phyloP scores from a whole-genome alignment of 1,139 yeast species.

The Nadsonia commutata region DNA sequence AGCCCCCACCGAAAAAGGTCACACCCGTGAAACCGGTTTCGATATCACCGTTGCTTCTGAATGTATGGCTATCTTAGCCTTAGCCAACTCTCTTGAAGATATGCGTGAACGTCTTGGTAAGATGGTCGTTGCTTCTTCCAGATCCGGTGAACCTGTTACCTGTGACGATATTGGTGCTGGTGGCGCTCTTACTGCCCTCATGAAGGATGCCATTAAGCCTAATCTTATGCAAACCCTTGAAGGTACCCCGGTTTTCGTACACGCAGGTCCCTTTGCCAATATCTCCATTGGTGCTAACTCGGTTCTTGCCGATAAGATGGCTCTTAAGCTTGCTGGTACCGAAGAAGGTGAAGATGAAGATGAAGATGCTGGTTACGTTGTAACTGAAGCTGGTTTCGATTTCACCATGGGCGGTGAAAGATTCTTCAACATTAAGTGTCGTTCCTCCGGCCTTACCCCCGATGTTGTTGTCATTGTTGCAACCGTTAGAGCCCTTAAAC shows the following conservation, averaged over 20 bases:
- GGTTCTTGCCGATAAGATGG: slow-evolving; percentile 87
- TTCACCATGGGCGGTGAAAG: slow-evolving; percentile 99
- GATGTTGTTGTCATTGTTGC: slow-evolving; percentile 93
- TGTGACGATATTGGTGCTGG: slow-evolving; percentile 96
- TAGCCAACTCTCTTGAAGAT: slow-evolving; percentile 68
- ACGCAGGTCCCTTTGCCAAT: slow-evolving; percentile 98
- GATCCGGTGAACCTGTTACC: slow-evolving; percentile 76
- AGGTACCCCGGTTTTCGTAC: slow-evolving; percentile 96
- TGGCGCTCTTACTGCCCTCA: slow-evolving; percentile 89
- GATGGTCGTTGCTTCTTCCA: slow-evolving; percentile 80
- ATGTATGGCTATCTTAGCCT: slow-evolving; percentile 96
- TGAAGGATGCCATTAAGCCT: slow-evolving; percentile 95
- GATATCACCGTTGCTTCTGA: slow-evolving; percentile 96
- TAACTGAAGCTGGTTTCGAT: slow-evolving; percentile 97
- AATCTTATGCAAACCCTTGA: slow-evolving; percentile 95
- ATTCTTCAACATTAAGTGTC: slow-evolving; percentile 89
- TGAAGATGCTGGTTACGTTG: slow-evolving; percentile 74
- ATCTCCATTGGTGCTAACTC: slow-evolving; percentile 91
- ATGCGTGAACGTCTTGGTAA: slow-evolving; percentile 83
- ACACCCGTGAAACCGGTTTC: slow-evolving; percentile 78
- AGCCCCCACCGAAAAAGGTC: slow-evolving; percentile 90
- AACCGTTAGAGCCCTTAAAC: slow-evolving; percentile 91
- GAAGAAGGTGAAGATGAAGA: slow-evolving; percentile 36
- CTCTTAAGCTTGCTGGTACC: slow-evolving; percentile 80
- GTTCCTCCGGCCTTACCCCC: slow-evolving; percentile 80